Base-by-base conservation (phyloP, 805 yeast species). In the Starmera amethionina region DNA sequence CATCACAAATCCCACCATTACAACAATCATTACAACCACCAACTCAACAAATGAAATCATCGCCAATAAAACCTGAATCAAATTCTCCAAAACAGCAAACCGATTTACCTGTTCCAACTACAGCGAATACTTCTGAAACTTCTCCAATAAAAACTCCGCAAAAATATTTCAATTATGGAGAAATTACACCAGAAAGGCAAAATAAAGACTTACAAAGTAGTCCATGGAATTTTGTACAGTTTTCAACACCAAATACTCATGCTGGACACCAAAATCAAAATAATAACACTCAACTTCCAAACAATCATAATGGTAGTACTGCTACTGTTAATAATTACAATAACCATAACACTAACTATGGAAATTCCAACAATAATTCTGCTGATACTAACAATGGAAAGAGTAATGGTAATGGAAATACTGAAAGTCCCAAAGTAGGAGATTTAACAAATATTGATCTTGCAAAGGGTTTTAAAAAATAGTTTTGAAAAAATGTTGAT, bases 221-320 rank as follows among this genome's bases (percentile, higher is more conserved):
- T 2, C 97, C 97, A 2, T 86, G 96, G 97, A 85, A 83, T 56
- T 79, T 85, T 63, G 86, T 89, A 54, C 96, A 88, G 52, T 79
- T 89, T 41, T 66, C 75, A 33, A 73, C 79, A 4, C 59, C 59
- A 29, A 22, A 41, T 51, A 36, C 55, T 52, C 27, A 22, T 22
- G 27, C 27, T 22, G 27, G 27, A 22, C 27, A 22, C 2, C 5
- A 4, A 6, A 22, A 22, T 22, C 27, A 30, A 50, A 34, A 43
- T 38, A 13, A 42, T 38, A 22, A 29, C 36, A 28, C 35, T 30
- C 28, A 12, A 45, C 53, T 9, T 56, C 57, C 5, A 39, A 45
- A 16, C 18, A 16, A 16, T 16, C 3, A 53, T 35, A 46, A 48
- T 39, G 46, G 46, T 18, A 56, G 48, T 33, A 45, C 51, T 35